These are phyloP conservation scores for Macrolepiota dolichaula DNA, from an alignment of 768 basidiomycete species.

Conservation along the genomic window DNA sequence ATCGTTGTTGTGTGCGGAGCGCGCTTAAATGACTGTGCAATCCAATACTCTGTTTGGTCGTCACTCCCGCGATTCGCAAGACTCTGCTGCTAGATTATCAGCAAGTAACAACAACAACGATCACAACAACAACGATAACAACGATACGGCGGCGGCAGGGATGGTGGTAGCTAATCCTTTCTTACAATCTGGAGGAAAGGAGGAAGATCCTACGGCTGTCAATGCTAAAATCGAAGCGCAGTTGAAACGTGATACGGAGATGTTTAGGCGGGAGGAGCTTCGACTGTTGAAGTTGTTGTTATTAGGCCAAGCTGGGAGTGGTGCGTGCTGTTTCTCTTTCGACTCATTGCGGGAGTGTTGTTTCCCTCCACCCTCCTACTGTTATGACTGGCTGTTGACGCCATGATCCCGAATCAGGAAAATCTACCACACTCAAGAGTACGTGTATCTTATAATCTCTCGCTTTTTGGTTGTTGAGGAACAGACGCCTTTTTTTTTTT, in stretches of 20 bases:
- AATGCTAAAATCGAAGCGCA: constrained; percentile 4
- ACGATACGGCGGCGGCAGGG: no score
- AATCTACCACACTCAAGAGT: constrained; percentile 71
- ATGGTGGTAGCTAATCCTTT: no score
- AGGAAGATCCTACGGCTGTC: neutral
- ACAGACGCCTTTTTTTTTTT: neutral
- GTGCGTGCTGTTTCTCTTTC: constrained; percentile 30
- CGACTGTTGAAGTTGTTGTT: constrained; percentile 42
- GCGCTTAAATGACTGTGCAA: neutral
- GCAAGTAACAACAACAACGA: no score
- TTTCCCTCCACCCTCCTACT: no score
- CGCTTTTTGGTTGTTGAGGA: no score
- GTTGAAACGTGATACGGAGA: neutral
- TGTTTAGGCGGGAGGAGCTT: neutral
- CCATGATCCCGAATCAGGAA: constrained; percentile 37
- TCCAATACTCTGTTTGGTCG: neutral
- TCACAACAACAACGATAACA: no score
- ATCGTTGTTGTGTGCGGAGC: neutral
- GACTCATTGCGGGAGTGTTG: no score
- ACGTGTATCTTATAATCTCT: no score
- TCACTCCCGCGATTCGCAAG: neutral
- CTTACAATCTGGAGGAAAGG: neutral
- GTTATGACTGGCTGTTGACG: constrained; percentile 1
- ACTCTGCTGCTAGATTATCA: neutral
- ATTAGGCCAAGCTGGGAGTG: constrained; percentile 66